phyloP scores from a whole-genome alignment of 1,139 yeast species.

The Candida mesenterica region DNA sequence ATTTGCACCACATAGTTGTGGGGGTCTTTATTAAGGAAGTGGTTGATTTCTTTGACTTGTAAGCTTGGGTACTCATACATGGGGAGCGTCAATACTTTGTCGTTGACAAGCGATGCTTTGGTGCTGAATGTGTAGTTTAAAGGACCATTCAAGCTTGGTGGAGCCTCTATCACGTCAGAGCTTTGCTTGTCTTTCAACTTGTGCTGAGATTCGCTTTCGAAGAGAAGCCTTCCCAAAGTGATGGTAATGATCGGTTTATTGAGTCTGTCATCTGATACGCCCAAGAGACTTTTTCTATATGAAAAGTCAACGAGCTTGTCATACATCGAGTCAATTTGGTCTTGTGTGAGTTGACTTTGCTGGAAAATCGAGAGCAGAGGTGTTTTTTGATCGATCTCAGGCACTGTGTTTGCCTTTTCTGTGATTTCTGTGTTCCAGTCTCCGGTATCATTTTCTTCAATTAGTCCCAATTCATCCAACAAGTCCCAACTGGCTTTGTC shows the following conservation, averaged over 20 bases:
- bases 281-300: conserved; percentile 17
- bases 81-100: conserved; percentile 37
- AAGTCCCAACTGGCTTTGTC: conserved; percentile 23
- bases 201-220: conserved; percentile 19
- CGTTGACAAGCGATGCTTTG: conserved; percentile 40
- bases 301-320: conserved; percentile 20
- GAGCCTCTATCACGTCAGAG: conserved; percentile 6
- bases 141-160: background rate
- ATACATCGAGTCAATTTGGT: conserved; percentile 14
- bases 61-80: conserved; percentile 21
- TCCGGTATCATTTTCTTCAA: conserved; percentile 3
- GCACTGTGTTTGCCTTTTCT: background rate
- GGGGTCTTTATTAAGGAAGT: conserved; percentile 18
- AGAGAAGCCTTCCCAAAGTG: conserved; percentile 38
- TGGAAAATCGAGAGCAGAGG: background rate
- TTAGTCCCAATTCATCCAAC: conserved; percentile 22
- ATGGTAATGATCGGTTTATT: conserved; percentile 33
- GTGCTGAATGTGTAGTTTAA: conserved; percentile 38
- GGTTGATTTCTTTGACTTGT: conserved; percentile 21
- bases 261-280: conserved; percentile 14
- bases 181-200: conserved; percentile 2
- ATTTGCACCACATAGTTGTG: conserved; percentile 36
- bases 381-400: background rate
- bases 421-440: background rate
- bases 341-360: conserved; percentile 3